These are phyloP conservation scores for Penicillium nucicola DNA, from an alignment of 495 filamentous ascomycete genomes.

Conservation along the genomic window DNA sequence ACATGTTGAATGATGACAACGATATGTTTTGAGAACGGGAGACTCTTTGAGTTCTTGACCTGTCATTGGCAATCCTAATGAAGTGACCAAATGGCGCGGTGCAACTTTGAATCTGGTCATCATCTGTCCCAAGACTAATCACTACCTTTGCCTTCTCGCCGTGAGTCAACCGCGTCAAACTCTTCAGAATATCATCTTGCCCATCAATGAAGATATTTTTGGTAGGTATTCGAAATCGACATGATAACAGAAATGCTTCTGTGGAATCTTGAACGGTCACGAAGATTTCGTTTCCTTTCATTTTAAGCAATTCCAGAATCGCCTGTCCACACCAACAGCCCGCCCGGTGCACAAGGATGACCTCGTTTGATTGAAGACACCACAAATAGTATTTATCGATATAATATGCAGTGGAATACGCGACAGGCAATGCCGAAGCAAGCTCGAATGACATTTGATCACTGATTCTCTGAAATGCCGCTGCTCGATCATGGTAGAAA, in stretches of 20 bases:
- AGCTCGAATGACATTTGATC: constrained; percentile 9
- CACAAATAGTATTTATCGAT: constrained; percentile 3
- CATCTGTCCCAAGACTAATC: not conserved
- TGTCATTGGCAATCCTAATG: constrained; percentile 2
- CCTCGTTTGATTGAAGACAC: not conserved
- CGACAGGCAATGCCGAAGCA: constrained; percentile 10
- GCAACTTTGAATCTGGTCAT: not conserved
- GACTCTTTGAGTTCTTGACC: not conserved
- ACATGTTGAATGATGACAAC: constrained; percentile 14
- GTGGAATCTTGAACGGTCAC: not conserved
- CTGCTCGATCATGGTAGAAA: constrained; percentile 12
- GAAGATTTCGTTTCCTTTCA: not conserved
- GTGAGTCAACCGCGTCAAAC: not conserved
- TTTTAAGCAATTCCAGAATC: constrained; percentile 6
- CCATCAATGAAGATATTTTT: constrained; percentile 3
- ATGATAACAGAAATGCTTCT: not conserved
- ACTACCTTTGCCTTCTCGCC: constrained; percentile 5
- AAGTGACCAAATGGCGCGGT: constrained; percentile 13
- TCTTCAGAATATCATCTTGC: not conserved
- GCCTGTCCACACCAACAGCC: constrained; percentile 11
- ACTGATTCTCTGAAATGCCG: constrained; percentile 18
- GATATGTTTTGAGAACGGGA: constrained; percentile 2
- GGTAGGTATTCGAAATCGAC: not conserved
- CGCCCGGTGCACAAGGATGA: constrained; percentile 3
- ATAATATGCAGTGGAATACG: constrained; percentile 11